Evolutionary conservation across 2,329 filamentous ascomycete genomes (phyloP).

Genomic region (Fusarium mexicanum): DNA sequence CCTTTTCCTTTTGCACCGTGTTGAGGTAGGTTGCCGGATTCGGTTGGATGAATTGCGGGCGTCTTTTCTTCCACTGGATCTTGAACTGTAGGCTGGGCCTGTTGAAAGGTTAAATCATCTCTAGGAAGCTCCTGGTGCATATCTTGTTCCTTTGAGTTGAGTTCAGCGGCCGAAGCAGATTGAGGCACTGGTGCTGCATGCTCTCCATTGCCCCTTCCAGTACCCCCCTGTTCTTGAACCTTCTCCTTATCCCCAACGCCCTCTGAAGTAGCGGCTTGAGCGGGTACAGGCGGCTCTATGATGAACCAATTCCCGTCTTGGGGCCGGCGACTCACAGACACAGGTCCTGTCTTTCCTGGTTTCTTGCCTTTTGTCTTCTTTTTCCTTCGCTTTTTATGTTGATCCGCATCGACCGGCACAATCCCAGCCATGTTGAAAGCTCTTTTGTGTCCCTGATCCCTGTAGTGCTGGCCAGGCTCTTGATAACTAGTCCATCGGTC

Average conservation of each 20-base stretch:
- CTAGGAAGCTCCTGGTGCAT: fast-evolving
- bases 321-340: not conserved
- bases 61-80: fast-evolving
- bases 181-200: not conserved
- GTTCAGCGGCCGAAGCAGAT: not conserved
- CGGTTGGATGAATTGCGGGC: fast-evolving
- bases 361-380: not conserved
- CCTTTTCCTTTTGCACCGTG: not conserved
- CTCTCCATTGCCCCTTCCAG: fast-evolving
- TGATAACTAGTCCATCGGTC: not conserved
- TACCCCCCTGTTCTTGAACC: not conserved
- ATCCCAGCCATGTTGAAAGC: not conserved
- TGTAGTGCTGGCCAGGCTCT: not conserved
- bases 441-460: not conserved
- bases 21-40: fast-evolving
- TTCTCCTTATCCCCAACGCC: not conserved
- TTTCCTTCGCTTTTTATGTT: fast-evolving
- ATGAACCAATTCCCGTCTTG: not conserved
- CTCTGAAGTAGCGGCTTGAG: not conserved
- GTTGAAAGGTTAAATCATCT: no score
- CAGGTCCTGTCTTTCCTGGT: not conserved
- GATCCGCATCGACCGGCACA: not conserved
- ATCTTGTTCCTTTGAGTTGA: not conserved
- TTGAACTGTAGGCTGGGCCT: fast-evolving
- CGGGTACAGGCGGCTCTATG: not conserved